These are phyloP conservation scores for Cymodocea nodosa DNA, from an alignment of 116 monocot species.

Conservation along the genomic window DNA sequence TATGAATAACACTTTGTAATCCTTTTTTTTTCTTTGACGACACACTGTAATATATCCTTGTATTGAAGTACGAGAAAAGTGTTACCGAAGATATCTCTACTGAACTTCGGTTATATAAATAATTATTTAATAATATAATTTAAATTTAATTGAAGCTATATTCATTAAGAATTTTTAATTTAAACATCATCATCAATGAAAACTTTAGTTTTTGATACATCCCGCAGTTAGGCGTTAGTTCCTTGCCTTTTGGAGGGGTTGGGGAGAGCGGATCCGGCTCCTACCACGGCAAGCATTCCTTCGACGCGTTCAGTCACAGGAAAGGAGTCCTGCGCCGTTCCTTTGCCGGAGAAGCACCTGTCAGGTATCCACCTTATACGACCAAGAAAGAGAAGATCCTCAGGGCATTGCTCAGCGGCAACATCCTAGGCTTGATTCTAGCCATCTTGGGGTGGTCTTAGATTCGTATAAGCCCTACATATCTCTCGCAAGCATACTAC, in stretches of 20 bases:
- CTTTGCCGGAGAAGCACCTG: conserved; percentile 49
- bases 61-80: too few species aligned
- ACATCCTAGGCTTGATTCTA: conserved; percentile 46
- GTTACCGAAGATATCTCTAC: too few species aligned
- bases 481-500: too few species aligned
- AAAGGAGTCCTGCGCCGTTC: conserved; percentile 56
- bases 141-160: too few species aligned
- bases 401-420: conserved; percentile 40
- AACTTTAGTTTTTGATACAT: too few species aligned
- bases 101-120: too few species aligned
- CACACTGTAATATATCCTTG: too few species aligned
- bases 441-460: conserved; percentile 35
- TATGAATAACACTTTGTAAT: too few species aligned
- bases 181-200: too few species aligned
- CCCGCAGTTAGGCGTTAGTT: conserved; percentile 48
- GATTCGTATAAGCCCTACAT: not conserved
- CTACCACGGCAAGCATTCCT: conserved; percentile 87
- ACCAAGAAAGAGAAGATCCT: conserved; percentile 39
- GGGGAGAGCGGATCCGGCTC: conserved; percentile 73
- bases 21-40: too few species aligned
- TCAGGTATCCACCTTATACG: conserved; percentile 82
- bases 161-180: too few species aligned
- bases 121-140: too few species aligned
- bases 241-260: conserved; percentile 80
- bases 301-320: conserved; percentile 83